Evolutionary conservation across 768 basidiomycete genomes (phyloP), one percentile per base, ranked within the genome.

Genomic region (Russula brevipes): DNA sequence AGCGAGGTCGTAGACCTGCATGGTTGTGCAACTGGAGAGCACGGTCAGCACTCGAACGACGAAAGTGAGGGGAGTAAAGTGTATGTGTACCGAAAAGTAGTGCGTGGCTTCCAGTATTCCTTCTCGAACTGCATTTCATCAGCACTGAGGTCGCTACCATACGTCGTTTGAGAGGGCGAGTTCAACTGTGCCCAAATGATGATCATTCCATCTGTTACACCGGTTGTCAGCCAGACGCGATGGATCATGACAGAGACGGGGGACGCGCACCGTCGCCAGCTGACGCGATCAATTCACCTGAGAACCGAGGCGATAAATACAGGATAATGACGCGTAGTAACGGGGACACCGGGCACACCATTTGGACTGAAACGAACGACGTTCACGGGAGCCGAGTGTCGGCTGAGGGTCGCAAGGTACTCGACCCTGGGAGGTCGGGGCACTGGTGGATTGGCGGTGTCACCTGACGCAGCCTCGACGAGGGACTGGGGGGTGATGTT

Each of bases 1-100:
- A 0, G 94, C 93, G 31, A 99, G 79, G 71, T 99, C 97, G 73
- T 99, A 99, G 6, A 98, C 94, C 73, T 98, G 94, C 84, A 95
- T 92, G 4, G 88, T 87, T 2, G 94, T 91, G 68, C 91, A 93
- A 61, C 94, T 96, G 49, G 50, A 51, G 33, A 39, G 12, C 30
- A 16, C 39, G 12, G 44, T 49, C 45, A 24, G 31, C 17, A 7
- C n/a, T 44, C 50, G 8, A 46, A 41, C 31, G 12, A 31, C 14
- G 17, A n/a, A n/a, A 31, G 24, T 16, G 64, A 24, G 47, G 36
- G 58, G 53, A 45, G 60, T 52, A 38, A 5, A 36, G 53, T n/a
- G 69, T n/a, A n/a, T 24, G 19, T 80, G 72, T 69, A 93, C 89
- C 89, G 80, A 71, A 96, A 87, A 33, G 91, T 89, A 38, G 86